A percentile compares a stretch with the other conserved stretches of the same genome.
Conservation (phyloP, 257 asterid species). For the Galeopsis tetrahit region DNA sequence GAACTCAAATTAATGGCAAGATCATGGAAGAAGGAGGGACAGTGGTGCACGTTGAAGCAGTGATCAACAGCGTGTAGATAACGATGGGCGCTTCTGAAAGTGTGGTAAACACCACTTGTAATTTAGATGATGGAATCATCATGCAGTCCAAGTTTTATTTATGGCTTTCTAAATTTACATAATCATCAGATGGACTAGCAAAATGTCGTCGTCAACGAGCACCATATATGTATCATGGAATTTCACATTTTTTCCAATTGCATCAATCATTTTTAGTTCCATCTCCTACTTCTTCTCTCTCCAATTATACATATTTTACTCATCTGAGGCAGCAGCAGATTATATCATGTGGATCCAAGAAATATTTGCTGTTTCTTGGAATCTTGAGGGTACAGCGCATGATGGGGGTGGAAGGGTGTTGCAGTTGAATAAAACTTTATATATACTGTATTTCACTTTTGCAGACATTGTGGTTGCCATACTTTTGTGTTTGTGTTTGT, state of each 20-base stretch:
- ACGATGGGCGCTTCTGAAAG: not conserved
- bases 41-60: slow-evolving; percentile 73
- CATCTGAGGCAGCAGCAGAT: slow-evolving; percentile 2
- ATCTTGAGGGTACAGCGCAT: slow-evolving; percentile 22
- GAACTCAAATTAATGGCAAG: slow-evolving; percentile 95
- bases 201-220: slow-evolving; percentile 23
- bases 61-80: slow-evolving; percentile 62
- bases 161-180: slow-evolving; percentile 26
- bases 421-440: slow-evolving; percentile 18
- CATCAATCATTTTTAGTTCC: slow-evolving; percentile 32
- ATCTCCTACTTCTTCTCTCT: not conserved
- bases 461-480: slow-evolving; percentile 34
- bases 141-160: slow-evolving; percentile 29
- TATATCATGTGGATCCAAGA: slow-evolving; percentile 4
- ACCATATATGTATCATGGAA: slow-evolving; percentile 47
- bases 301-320: not conserved
- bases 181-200: slow-evolving; percentile 27
- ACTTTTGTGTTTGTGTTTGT: slow-evolving; percentile 23
- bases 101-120: slow-evolving; percentile 40
- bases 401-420: slow-evolving; percentile 19
- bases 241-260: slow-evolving; percentile 32
- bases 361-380: slow-evolving; percentile 1
- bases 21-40: slow-evolving; percentile 82
- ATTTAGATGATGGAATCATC: slow-evolving; percentile 29
- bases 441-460: slow-evolving; percentile 8